phyloP scores from a whole-genome alignment of 345 rosid genomes.

The Populus davidiana region DNA sequence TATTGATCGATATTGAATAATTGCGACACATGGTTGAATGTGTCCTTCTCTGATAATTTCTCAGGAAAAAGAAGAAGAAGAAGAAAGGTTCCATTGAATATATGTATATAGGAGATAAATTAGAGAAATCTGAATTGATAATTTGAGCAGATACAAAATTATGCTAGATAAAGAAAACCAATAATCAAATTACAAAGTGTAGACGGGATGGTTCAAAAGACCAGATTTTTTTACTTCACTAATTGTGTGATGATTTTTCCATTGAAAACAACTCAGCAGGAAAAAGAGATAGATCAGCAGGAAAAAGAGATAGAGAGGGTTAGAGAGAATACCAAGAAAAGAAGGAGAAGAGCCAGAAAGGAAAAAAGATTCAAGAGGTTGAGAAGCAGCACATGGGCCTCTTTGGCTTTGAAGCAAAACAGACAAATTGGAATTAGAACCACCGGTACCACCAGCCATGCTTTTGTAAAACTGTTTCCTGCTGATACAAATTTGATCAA shows the following conservation, averaged over 20 bases:
- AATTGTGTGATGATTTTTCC: too few relatives aligned
- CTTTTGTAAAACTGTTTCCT: not conserved
- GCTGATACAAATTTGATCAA: constrained; percentile 11
- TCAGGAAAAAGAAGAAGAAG: not conserved
- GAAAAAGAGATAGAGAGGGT: not conserved
- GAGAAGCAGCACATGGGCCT: constrained; percentile 36
- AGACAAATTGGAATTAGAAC: constrained; percentile 32
- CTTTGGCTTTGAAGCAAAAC: constrained; percentile 43
- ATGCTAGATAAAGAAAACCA: too few relatives aligned
- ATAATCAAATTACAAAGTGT: not conserved
- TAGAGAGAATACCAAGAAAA: constrained; percentile 37
- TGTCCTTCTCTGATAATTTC: not conserved
- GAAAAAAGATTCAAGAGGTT: constrained; percentile 38
- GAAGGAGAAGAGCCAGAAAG: constrained; percentile 34
- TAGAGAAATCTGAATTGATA: not conserved
- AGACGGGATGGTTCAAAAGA: not conserved
- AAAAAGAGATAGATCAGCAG: not conserved
- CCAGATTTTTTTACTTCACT: not conserved
- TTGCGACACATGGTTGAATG: not conserved
- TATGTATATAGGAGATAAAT: not conserved
- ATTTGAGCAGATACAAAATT: not conserved
- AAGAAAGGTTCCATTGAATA: not conserved
- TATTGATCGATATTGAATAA: too few relatives aligned
- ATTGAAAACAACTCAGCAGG: not conserved
- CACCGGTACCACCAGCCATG: constrained; percentile 46